These are phyloP conservation scores for Ascochyta clinopodiicola DNA, from an alignment of 2,329 filamentous ascomycete species.

Conservation along the genomic window DNA sequence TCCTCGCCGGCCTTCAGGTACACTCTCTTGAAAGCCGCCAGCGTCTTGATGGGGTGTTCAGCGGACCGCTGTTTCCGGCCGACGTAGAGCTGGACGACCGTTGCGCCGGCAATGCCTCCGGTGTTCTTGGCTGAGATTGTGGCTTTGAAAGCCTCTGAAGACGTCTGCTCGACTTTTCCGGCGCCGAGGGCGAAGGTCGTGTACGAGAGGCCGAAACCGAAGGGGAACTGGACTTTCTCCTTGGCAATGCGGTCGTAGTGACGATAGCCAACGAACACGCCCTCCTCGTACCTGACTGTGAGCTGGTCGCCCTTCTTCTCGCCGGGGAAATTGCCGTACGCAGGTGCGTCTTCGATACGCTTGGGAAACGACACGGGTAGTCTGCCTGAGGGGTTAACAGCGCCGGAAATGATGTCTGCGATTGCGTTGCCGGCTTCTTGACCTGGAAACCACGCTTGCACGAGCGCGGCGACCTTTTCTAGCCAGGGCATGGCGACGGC, in stretches of 20 bases:
- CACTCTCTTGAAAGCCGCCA: slow-evolving; percentile 72
- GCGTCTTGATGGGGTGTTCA: slow-evolving; percentile 68
- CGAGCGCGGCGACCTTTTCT: slow-evolving; percentile 49
- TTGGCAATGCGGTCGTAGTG: slow-evolving; percentile 64
- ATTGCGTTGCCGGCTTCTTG: slow-evolving; percentile 53
- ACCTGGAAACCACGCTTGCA: slow-evolving; percentile 53
- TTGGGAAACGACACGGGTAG: slow-evolving; percentile 51
- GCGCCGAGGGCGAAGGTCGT: slow-evolving; percentile 53
- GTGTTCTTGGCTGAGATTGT: slow-evolving; percentile 60
- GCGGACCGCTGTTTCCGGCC: slow-evolving; percentile 51
- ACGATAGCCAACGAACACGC: slow-evolving; percentile 62
- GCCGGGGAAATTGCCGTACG: slow-evolving; percentile 49
- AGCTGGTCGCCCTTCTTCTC: slow-evolving; percentile 60
- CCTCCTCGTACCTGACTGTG: slow-evolving; percentile 64
- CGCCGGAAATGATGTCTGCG: slow-evolving; percentile 50
- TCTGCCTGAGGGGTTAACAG: slow-evolving; percentile 48
- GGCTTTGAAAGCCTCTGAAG: slow-evolving; percentile 41
- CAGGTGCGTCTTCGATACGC: slow-evolving; percentile 44
- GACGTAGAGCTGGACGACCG: slow-evolving; percentile 66
- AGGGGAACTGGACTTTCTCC: slow-evolving; percentile 58
- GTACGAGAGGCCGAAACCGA: slow-evolving; percentile 50
- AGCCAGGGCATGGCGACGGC: slow-evolving; percentile 75
- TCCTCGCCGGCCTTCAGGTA: slow-evolving; percentile 64
- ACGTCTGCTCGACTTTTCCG: slow-evolving; percentile 68
- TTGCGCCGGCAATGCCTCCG: slow-evolving; percentile 56